These are phyloP conservation scores for Hebeloma cylindrosporum DNA, from an alignment of 768 basidiomycete species.

Conservation along the genomic window DNA sequence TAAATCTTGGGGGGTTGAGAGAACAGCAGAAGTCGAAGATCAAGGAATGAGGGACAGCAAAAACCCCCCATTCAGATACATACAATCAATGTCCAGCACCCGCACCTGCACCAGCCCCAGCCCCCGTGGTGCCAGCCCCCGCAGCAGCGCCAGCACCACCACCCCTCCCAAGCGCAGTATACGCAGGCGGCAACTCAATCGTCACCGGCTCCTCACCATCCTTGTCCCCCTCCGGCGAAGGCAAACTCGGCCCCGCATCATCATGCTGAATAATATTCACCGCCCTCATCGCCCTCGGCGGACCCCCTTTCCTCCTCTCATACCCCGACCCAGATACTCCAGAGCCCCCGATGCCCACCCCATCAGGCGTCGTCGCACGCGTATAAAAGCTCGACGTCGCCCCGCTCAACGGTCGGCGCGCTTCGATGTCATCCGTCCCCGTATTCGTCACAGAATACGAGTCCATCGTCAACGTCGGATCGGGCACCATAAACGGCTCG, in stretches of 20 bases:
- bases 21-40: too few species aligned
- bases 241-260: conserved; percentile 65
- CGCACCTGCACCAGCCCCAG: too few species aligned
- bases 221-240: conserved; percentile 21
- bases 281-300: conserved; percentile 55
- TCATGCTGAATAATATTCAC: conserved; percentile 86
- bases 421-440: conserved; percentile 22
- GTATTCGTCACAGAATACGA: too few species aligned
- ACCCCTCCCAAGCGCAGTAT: conserved; percentile 55
- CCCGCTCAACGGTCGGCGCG: conserved; percentile 37
- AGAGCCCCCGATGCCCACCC: conserved; percentile 14
- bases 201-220: conserved; percentile 59
- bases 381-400: conserved; percentile 38
- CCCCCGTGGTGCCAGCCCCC: not conserved
- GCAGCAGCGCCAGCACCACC: not conserved
- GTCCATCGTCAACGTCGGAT: conserved; percentile 47
- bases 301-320: conserved; percentile 46
- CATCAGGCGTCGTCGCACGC: conserved; percentile 49
- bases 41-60: too few species aligned
- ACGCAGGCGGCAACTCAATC: conserved; percentile 82
- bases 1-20: too few species aligned
- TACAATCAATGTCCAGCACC: too few species aligned
- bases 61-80: too few species aligned
- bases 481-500: conserved; percentile 73
- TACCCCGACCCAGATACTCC: conserved; percentile 27